Base-by-base conservation (phyloP, 768 basidiomycete species). In the Podaxis sp. region DNA sequence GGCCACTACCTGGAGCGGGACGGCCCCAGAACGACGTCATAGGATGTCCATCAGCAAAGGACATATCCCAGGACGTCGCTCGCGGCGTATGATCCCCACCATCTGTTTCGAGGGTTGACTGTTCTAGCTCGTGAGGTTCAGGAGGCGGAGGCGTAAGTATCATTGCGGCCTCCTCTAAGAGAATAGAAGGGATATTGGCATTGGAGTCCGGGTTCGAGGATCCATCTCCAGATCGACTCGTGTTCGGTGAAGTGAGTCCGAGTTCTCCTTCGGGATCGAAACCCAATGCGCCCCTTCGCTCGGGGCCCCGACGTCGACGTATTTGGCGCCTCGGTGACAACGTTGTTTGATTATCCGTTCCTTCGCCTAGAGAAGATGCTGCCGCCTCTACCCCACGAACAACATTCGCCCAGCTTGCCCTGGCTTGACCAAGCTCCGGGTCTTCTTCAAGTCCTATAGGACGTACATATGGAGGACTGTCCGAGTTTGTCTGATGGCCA, bases 341-440 rank as follows among this genome's bases (percentile, higher is more conserved):
- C 9, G 51, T 27, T 5, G 36, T 23, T 11, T 28, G 50, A 44
- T 35, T 23, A 35, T 48, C 53, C 27, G 18, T 14, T 28, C 44
- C 23, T 37, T 53, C 44, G 16, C 28, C 27, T 2, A 55, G 52
- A 10, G 59, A 61, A 21, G 59, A 36, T 7, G 52, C 59, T n/a
- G 59, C 28, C 21, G 53, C 59, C 46, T 54, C 59, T 21, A 55
- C 52, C 27, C 59, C 59, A 9, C 59, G 42, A 6, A 61, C 44
- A 27, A 61, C 59, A 28, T 54, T 61, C 4, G 59, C 59, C 59
- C 59, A 61, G 28, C 59, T 47, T 9, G 59, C 59, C 14, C 52
- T 36, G 13, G 46, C 52, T 32, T 61, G 52, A 9, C 53, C 59
- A 37, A 61, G 53, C 21, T 61, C 59, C 38, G 44, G 36, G 2